Percentiles rank a stretch among this genome's conserved stretches.
Evolutionary conservation across 352 stramenopile genomes (phyloP).

Genomic region (Plasmopara viticola): DNA sequence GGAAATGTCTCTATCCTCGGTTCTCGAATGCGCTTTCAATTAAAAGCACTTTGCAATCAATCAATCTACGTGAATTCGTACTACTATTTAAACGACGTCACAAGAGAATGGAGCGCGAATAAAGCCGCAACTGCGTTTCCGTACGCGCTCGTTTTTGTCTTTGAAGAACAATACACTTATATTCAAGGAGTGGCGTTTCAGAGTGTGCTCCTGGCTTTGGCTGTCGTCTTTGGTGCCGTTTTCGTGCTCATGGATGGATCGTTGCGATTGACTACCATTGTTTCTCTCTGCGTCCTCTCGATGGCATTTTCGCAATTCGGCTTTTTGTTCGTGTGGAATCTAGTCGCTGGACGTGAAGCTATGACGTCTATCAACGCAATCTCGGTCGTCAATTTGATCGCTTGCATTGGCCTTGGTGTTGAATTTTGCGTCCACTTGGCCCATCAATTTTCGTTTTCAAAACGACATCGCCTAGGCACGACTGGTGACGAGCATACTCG

Average conservation of each 20-base stretch:
- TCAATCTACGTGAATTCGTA: slow-evolving; percentile 88
- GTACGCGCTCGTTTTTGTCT: slow-evolving; percentile 89
- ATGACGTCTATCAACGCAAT: slow-evolving; percentile 86
- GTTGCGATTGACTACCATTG: slow-evolving; percentile 53
- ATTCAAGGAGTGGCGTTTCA: slow-evolving; percentile 87
- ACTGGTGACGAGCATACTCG: slow-evolving; percentile 59
- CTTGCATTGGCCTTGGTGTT: slow-evolving; percentile 79
- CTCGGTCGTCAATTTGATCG: slow-evolving; percentile 86
- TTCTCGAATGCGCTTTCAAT: slow-evolving; percentile 82
- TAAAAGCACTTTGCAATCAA: slow-evolving; percentile 82
- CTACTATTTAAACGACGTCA: slow-evolving; percentile 75
- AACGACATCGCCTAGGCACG: slow-evolving; percentile 36
- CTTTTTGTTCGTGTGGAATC: slow-evolving; percentile 81
- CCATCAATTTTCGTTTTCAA: slow-evolving; percentile 72
- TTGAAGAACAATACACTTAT: slow-evolving; percentile 90
- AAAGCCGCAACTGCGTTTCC: slow-evolving; percentile 52
- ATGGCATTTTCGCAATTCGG: slow-evolving; percentile 75
- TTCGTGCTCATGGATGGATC: slow-evolving; percentile 74
- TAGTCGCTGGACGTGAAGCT: slow-evolving; percentile 24
- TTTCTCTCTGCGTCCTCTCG: slow-evolving; percentile 71
- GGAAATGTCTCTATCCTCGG: slow-evolving; percentile 42
- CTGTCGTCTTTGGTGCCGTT: slow-evolving; percentile 71
- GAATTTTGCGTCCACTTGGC: slow-evolving; percentile 88
- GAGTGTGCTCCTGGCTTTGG: slow-evolving; percentile 74
- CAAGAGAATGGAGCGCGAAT: slow-evolving; percentile 32